These are phyloP conservation scores for Pyrenophora seminiperda DNA, from an alignment of 2,329 filamentous ascomycete species.

Conservation along the genomic window DNA sequence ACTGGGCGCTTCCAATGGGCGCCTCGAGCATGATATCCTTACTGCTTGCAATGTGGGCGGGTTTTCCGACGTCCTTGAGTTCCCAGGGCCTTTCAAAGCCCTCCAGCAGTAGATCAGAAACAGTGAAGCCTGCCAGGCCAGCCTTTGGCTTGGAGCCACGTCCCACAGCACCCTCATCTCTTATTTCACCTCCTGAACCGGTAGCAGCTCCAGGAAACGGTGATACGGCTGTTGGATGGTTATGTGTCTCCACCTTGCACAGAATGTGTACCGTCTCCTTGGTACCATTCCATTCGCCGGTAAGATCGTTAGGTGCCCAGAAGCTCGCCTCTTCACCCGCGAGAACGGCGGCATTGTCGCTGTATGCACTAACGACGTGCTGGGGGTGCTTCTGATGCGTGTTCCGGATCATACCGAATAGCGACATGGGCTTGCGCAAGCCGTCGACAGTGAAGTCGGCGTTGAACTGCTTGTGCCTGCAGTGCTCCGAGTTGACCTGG, in stretches of 20 bases:
- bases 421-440: constrained; percentile 73
- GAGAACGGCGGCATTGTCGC: constrained; percentile 95
- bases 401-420: constrained; percentile 96
- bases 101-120: constrained; percentile 91
- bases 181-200: constrained; percentile 91
- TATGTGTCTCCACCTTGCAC: constrained; percentile 96
- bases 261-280: constrained; percentile 88
- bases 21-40: constrained; percentile 98
- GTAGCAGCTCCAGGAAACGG: constrained; percentile 93
- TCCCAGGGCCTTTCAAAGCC: constrained; percentile 87
- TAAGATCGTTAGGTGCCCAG: constrained; percentile 87
- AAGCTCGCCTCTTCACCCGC: constrained; percentile 72
- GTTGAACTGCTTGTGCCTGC: constrained; percentile 89
- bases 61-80: constrained; percentile 78
- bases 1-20: constrained; percentile 90
- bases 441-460: constrained; percentile 95
- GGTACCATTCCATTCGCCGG: constrained; percentile 83
- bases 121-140: constrained; percentile 89
- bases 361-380: constrained; percentile 93
- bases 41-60: constrained; percentile 88
- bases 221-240: constrained; percentile 94
- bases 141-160: constrained; percentile 92
- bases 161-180: constrained; percentile 93
- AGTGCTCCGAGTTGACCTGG: constrained; percentile 98
- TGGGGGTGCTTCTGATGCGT: constrained; percentile 80